A percentile compares a stretch with the other conserved stretches of the same genome.
These are phyloP conservation scores for Botrytis squamosa DNA, from an alignment of 2,329 filamentous ascomycete species.

Conservation along the genomic window DNA sequence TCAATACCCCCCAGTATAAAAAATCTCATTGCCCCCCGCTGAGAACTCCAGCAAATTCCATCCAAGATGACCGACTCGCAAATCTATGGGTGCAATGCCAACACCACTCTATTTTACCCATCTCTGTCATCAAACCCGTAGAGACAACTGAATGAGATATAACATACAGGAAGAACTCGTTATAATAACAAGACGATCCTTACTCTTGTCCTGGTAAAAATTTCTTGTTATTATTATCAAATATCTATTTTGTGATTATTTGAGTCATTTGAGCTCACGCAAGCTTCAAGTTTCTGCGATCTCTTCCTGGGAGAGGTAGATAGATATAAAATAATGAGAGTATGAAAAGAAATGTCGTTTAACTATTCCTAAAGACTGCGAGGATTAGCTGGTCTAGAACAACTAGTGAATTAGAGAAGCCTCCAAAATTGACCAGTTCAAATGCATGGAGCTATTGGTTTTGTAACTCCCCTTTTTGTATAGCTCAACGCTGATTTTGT, in stretches of 20 bases:
- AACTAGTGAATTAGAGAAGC: not conserved
- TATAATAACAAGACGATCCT: not conserved
- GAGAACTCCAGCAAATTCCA: not conserved
- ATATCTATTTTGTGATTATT: rapidly evolving
- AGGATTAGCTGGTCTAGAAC: not conserved
- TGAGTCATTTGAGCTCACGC: rapidly evolving
- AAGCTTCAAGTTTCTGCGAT: rapidly evolving
- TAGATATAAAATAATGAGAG: rapidly evolving
- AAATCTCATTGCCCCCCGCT: not conserved
- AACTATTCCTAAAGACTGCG: rapidly evolving
- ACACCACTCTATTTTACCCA: not conserved
- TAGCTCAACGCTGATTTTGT: not conserved
- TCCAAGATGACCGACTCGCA: rapidly evolving
- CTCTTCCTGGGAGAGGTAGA: rapidly evolving
- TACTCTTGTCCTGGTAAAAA: rapidly evolving
- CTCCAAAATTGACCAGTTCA: no score
- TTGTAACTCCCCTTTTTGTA: not conserved
- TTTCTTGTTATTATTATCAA: not conserved
- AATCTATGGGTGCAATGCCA: rapidly evolving
- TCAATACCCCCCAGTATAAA: not conserved
- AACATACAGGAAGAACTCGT: not conserved
- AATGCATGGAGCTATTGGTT: no score
- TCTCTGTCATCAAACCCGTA: not conserved
- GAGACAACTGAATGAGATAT: not conserved
- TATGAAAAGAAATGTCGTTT: rapidly evolving